phyloP scores from a whole-genome alignment of 148 eudicot species.

The Rhododendron vialii region DNA sequence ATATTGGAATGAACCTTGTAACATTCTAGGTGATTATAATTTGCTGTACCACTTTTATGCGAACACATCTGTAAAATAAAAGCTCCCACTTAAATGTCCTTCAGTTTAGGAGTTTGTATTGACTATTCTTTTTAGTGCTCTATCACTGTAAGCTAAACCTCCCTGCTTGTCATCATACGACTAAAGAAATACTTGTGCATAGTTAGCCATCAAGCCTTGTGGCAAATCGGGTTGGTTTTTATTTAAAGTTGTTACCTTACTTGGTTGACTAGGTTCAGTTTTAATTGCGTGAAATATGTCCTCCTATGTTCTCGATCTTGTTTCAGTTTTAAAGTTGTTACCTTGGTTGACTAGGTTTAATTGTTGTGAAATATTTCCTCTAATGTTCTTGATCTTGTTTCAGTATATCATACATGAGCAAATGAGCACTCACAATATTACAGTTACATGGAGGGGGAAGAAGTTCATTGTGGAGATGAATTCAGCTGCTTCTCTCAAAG shows the following conservation, averaged over 20 bases:
- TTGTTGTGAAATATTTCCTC: background rate
- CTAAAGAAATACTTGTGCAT: background rate
- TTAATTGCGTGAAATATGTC: background rate
- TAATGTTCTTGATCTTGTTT: slow-evolving; percentile 5
- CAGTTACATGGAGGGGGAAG: slow-evolving; percentile 71
- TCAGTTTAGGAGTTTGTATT: background rate
- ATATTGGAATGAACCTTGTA: background rate
- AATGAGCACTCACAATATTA: slow-evolving; percentile 23
- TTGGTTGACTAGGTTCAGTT: background rate
- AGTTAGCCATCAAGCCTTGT: background rate
- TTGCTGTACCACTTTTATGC: background rate
- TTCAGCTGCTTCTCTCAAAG: slow-evolving; percentile 49
- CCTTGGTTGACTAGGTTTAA: background rate
- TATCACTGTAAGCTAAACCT: background rate
- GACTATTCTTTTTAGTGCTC: background rate
- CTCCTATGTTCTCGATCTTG: background rate
- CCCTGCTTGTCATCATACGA: background rate
- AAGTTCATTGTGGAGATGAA: slow-evolving; percentile 46
- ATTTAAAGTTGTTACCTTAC: background rate
- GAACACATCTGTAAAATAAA: background rate
- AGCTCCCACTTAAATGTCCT: background rate
- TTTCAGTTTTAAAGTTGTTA: slow-evolving; percentile 21
- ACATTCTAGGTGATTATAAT: background rate
- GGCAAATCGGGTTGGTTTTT: background rate
- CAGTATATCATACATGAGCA: slow-evolving; percentile 54